Evolutionary conservation across 352 stramenopile species (phyloP), one percentile per base, ranked within the genome.

Genomic region (Phytophthora megakarya): DNA sequence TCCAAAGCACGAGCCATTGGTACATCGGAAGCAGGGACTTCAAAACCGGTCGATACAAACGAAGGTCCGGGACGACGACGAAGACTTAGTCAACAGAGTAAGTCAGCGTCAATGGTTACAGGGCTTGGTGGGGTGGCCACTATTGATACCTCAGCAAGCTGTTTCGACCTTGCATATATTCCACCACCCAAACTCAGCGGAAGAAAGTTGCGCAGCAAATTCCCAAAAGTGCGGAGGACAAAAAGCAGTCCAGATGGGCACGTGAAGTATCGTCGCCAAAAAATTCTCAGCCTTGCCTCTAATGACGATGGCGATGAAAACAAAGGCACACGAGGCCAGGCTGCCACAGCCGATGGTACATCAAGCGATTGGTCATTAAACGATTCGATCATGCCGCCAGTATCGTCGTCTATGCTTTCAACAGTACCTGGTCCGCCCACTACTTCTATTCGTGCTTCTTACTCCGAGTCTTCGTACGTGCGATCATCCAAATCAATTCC

Each of bases 191-290:
- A 83, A 48, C 52, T 83, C 16, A 69, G 57, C 5, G 69, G 72
- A 22, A 77, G 71, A 63, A 83, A 77, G 39, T 52, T 79, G 8
- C 56, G 55, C 19, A 63, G 54, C 49, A 80, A 76, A 44, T 75
- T 67, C 38, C 43, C 52, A 25, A 68, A 64, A 45, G 56, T 55
- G 37, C 49, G 61, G 23, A 66, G 48, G 28, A 67, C 61, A 21
- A 70, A 63, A 35, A 70, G 61, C 37, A 70, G 61, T 43, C 48
- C 66, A n/a, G 61, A 67, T 38, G 43, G 28, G 21, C 59, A 60
- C 46, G 62, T 61, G 21, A 76, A 50, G 61, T 61, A 47, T 70
- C 70, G 40, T 54, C 67, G 35, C 3, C 38, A 30, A 63, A 48
- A 32, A 10, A 54, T 70, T 40, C 42, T 53, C 15, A 59, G 66